phyloP scores from a whole-genome alignment of 768 basidiomycete genomes.

The Leccinellum rugosiceps region DNA sequence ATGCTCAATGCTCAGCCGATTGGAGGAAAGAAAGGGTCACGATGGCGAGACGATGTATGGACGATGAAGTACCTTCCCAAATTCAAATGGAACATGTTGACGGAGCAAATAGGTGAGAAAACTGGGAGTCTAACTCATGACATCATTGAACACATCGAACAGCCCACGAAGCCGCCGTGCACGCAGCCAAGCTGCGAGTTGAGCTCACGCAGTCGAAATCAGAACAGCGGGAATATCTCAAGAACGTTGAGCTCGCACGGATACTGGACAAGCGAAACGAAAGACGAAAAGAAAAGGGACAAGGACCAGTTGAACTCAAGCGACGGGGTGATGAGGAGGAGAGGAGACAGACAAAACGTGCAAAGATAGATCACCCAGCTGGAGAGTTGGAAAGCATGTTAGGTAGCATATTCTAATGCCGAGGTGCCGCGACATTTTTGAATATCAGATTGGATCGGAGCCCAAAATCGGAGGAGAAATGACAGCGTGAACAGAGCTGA shows the following conservation, averaged over 20 bases:
- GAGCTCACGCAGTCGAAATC: slow-evolving; percentile 83
- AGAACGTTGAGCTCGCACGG: slow-evolving; percentile 89
- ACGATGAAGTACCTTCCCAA: slow-evolving; percentile 98
- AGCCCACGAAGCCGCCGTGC: slow-evolving; percentile 94
- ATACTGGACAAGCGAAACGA: slow-evolving; percentile 79
- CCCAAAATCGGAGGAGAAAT: slow-evolving; percentile 12
- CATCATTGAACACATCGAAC: slow-evolving; percentile 10
- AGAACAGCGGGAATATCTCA: slow-evolving; percentile 91
- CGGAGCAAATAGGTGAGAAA: slow-evolving; percentile 92
- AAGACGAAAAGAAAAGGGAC: slow-evolving; percentile 57
- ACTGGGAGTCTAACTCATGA: neutral
- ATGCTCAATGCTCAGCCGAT: slow-evolving; percentile 97
- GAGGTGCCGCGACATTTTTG: slow-evolving; percentile 10
- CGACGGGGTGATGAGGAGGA: slow-evolving; percentile 12
- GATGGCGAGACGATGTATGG: slow-evolving; percentile 98
- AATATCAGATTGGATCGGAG: slow-evolving; percentile 27
- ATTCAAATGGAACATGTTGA: slow-evolving; percentile 99
- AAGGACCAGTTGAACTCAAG: slow-evolving; percentile 38
- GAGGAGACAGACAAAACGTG: slow-evolving; percentile 14
- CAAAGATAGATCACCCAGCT: slow-evolving; percentile 6
- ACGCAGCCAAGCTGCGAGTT: slow-evolving; percentile 83
- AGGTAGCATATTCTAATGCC: slow-evolving; percentile 47
- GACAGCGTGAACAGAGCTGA: neutral
- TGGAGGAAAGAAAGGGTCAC: slow-evolving; percentile 85
- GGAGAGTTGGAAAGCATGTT: slow-evolving; percentile 43